Conservation (phyloP, 2,329 filamentous ascomycete species). For the Alternaria brassicae region DNA sequence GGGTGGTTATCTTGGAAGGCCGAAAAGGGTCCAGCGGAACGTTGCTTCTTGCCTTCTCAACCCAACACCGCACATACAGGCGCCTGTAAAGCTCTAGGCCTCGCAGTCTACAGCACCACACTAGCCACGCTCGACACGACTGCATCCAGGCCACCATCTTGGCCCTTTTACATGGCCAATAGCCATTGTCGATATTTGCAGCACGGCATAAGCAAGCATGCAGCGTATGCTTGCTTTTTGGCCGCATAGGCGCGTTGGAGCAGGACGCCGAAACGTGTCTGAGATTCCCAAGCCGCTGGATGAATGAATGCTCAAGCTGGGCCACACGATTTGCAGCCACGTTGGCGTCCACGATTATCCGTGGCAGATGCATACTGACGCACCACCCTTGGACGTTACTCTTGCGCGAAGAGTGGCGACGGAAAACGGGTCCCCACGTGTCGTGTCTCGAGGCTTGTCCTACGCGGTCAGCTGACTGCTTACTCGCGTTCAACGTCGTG, state of each 20-base stretch:
- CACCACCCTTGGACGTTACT: too few species aligned
- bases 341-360: not conserved
- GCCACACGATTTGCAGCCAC: not conserved
- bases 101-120: not conserved
- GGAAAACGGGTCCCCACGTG: not conserved
- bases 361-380: too few species aligned
- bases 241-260: not conserved
- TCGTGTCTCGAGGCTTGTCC: not conserved
- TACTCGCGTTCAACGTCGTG: not conserved
- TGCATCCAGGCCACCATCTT: not conserved
- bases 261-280: not conserved
- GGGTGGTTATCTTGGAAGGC: not conserved
- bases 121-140: not conserved
- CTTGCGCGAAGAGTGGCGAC: not conserved
- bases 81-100: not conserved
- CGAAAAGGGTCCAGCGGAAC: not conserved
- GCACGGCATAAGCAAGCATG: conserved; percentile 3
- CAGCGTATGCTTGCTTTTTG: not conserved
- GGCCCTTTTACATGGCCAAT: not conserved
- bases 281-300: not conserved
- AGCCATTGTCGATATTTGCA: not conserved
- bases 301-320: not conserved
- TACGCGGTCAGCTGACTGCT: not conserved
- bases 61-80: not conserved
- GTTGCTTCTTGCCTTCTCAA: not conserved